Evolutionary conservation across 768 basidiomycete genomes (phyloP).

Genomic region (Amanita polypyramis): DNA sequence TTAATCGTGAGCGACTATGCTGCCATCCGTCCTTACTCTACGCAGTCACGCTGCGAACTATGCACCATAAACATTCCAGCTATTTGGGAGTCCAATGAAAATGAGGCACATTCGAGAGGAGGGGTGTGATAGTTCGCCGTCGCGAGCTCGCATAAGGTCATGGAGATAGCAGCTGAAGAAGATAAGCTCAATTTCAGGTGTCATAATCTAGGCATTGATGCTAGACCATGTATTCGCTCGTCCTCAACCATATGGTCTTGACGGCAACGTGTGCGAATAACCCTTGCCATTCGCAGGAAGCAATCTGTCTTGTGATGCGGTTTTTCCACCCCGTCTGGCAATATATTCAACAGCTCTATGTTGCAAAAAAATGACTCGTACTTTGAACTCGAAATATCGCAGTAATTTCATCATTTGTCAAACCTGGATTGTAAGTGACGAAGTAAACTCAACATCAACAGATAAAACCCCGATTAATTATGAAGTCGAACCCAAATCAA

Average conservation of each 20-base stretch:
- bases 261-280: slow-evolving; percentile 39
- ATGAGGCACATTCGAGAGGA: slow-evolving; percentile 53
- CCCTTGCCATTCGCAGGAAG: slow-evolving; percentile 41
- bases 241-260: slow-evolving; percentile 51
- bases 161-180: slow-evolving; percentile 52
- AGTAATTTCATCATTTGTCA: neutral
- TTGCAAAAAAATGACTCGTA: neutral
- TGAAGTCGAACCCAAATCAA: neutral
- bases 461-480: no score
- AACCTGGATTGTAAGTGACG: neutral
- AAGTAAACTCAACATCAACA: no score
- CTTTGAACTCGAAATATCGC: slow-evolving; percentile 1
- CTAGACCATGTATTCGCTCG: slow-evolving; percentile 47
- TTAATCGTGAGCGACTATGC: neutral
- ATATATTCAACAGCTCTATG: neutral
- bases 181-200: neutral
- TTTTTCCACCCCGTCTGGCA: neutral
- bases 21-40: slow-evolving; percentile 18
- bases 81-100: slow-evolving; percentile 16
- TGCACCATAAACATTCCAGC: slow-evolving; percentile 47
- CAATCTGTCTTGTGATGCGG: slow-evolving; percentile 39
- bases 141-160: slow-evolving; percentile 74
- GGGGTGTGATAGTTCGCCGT: slow-evolving; percentile 59
- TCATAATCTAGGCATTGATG: neutral
- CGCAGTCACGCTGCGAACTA: slow-evolving; percentile 15